Evolutionary conservation across 2,329 filamentous ascomycete species (phyloP).

Genomic region (Botrytis galanthina): DNA sequence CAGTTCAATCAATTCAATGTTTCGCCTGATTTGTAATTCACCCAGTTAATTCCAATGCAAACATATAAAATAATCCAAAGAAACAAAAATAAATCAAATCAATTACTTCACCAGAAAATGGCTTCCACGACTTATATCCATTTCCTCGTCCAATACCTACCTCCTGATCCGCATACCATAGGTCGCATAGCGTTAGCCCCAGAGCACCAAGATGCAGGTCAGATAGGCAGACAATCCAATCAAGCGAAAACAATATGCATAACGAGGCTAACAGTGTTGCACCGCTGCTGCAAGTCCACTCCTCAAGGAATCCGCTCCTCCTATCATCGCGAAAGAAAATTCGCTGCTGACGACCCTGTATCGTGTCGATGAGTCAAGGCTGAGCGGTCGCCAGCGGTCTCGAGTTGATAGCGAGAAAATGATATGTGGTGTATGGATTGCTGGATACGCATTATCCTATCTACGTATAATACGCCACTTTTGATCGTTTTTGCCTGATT

Average conservation of each 20-base stretch:
- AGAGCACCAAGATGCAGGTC: neutral
- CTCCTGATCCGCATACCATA: neutral
- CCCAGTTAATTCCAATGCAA: neutral
- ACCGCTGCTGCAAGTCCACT: neutral
- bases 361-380: slow-evolving; percentile 1
- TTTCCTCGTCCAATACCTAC: neutral
- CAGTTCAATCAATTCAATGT: neutral
- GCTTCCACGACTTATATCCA: neutral
- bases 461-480: neutral
- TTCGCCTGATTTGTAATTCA: neutral
- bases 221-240: slow-evolving; percentile 7
- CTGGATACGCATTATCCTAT: neutral
- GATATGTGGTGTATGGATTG: neutral
- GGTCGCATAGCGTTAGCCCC: neutral
- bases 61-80: neutral
- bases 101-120: neutral
- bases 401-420: neutral
- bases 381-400: neutral
- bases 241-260: neutral
- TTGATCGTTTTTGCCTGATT: neutral
- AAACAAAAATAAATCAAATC: neutral
- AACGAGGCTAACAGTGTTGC: neutral
- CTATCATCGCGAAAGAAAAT: neutral
- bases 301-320: neutral
- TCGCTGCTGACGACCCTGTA: neutral